Evolutionary conservation across 305 asterid species (phyloP).

Genomic region (Fraxinus dipetala): DNA sequence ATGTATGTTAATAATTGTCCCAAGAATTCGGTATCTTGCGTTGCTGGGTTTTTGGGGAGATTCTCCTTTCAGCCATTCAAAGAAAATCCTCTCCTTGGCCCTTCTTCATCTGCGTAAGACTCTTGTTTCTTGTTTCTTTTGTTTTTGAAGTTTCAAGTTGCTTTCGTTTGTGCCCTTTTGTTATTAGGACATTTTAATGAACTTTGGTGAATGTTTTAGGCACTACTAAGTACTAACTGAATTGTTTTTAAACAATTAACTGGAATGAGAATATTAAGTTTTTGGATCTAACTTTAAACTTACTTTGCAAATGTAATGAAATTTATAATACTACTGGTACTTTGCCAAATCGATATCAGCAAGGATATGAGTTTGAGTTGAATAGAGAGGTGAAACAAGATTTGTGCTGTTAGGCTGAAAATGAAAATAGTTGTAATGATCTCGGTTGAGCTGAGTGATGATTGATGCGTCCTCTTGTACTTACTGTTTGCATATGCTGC

Average conservation of each 20-base stretch:
- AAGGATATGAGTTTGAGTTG: neutral
- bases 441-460: neutral
- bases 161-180: neutral
- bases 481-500: neutral
- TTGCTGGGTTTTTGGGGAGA: slow-evolving; percentile 60
- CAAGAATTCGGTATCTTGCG: slow-evolving; percentile 43
- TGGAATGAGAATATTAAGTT: neutral
- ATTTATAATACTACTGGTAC: neutral
- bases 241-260: neutral
- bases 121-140: neutral
- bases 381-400: neutral
- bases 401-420: neutral
- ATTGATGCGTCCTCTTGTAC: neutral
- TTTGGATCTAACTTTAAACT: neutral
- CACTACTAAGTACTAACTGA: neutral
- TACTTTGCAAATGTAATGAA: neutral
- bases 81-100: slow-evolving; percentile 78
- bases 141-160: slow-evolving; percentile 7
- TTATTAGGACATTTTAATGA: neutral
- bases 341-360: neutral
- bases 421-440: neutral
- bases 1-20: slow-evolving; percentile 73
- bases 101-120: slow-evolving; percentile 58
- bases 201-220: neutral
- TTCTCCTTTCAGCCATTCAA: slow-evolving; percentile 62